Evolutionary conservation across 2,329 filamentous ascomycete species (phyloP), one percentile per base, ranked within the genome.

Genomic region (Westerdykella aurantiaca): DNA sequence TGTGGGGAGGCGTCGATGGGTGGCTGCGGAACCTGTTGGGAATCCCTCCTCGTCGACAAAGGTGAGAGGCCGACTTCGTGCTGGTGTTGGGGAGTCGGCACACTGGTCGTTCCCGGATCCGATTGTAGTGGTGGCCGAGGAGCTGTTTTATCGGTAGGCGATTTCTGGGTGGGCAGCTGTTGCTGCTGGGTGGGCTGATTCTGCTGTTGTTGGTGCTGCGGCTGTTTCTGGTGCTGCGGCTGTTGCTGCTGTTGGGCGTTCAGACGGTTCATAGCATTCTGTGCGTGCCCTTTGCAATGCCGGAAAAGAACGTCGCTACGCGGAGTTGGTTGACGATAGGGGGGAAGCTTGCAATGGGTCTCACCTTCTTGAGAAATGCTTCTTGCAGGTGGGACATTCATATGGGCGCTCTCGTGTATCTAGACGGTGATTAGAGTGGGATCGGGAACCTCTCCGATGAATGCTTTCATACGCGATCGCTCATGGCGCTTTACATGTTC

Each of bases 401-500:
- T 77, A 78, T 1, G 75, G 75, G 40, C 74, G 72, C 60, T 78
- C 75, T 44, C 75, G 71, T 18, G 75, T 78, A 56, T 78, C 75
- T 78, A 45, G 4, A 21, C 34, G 29, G 17, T 14, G 42, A 45
- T 66, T 41, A 66, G 58, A 52, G 23, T 16, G 41, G 14, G 29
- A 23, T 33, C n/a, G 22, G 18, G 38, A 46, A 37, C 25, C 41
- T 39, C 7, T 9, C 11, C 6, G 33, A 35, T 35, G 17, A 18
- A 35, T 35, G 43, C 43, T 42, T 25, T 67, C 74, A 56, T 64
- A 78, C 75, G 75, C 44, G 75, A 77, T 55, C 75, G 69, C 55
- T 77, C 74, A 58, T 78, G 75, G 34, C 75, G 70, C 56, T 77
- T 77, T 53, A 75, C 72, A 60, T 78, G 75, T 55, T 77, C 75